A percentile compares a stretch with the other conserved stretches of the same genome.
These are phyloP conservation scores for Termitomyces eurrhizus DNA, from an alignment of 768 basidiomycete species.

Conservation along the genomic window DNA sequence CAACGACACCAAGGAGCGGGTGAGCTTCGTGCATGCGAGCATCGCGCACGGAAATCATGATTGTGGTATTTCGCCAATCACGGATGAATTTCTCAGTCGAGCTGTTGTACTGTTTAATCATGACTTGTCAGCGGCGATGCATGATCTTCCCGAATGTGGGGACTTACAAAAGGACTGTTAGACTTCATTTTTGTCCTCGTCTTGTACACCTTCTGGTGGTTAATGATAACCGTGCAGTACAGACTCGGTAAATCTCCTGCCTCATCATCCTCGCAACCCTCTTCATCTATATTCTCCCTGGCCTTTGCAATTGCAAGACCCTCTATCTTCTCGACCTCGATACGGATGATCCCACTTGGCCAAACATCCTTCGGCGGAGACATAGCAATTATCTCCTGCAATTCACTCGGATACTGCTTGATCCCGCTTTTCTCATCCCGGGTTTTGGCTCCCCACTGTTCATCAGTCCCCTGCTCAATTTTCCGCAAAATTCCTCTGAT, in stretches of 20 bases:
- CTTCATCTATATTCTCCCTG: conserved; percentile 49
- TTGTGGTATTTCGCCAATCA: conserved; percentile 55
- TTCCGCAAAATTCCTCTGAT: conserved; percentile 19
- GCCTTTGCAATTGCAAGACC: conserved; percentile 58
- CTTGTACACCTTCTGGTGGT: conserved; percentile 40
- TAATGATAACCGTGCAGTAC: conserved; percentile 50
- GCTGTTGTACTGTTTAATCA: conserved; percentile 44
- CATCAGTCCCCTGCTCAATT: conserved; percentile 39
- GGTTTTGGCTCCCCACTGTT: conserved; percentile 38
- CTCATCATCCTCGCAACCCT: conserved; percentile 50
- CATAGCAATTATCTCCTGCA: conserved; percentile 35
- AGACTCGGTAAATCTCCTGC: conserved; percentile 57
- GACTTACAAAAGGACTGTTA: conserved; percentile 40
- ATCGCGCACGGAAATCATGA: conserved; percentile 66
- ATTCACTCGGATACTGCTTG: conserved; percentile 31
- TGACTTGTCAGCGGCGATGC: background rate
- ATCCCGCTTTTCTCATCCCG: conserved; percentile 19
- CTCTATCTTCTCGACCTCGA: conserved; percentile 63
- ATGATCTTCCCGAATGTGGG: background rate
- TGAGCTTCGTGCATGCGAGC: conserved; percentile 53
- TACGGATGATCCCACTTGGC: conserved; percentile 62
- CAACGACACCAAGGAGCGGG: conserved; percentile 68
- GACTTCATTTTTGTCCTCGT: conserved; percentile 44
- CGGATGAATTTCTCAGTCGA: conserved; percentile 68
- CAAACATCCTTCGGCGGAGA: conserved; percentile 57